Percentiles rank a stretch among this genome's conserved stretches.
phyloP scores from a whole-genome alignment of 192 early-diverging fungal species.

The Coemansia sp. region DNA sequence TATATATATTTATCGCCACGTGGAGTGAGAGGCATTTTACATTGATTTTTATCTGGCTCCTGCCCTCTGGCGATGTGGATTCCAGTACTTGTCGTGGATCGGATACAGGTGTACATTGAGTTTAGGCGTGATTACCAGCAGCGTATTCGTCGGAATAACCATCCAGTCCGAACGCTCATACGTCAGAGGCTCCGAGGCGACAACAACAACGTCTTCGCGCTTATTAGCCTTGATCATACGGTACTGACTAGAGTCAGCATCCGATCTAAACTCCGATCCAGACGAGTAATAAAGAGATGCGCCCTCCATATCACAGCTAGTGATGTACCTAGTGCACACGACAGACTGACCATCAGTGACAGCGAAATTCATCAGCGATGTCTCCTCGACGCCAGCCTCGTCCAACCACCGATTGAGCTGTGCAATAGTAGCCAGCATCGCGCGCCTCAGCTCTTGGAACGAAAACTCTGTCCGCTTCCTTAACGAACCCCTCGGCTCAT shows the following conservation, averaged over 20 bases:
- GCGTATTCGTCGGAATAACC: constrained; percentile 75
- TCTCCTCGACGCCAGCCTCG: constrained; percentile 65
- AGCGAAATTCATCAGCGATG: constrained; percentile 79
- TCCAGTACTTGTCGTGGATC: constrained; percentile 71
- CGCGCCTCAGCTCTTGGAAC: constrained; percentile 64
- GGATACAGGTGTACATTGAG: constrained; percentile 77
- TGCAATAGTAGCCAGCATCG: constrained; percentile 78
- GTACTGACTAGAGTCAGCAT: constrained; percentile 68
- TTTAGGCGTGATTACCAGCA: constrained; percentile 77
- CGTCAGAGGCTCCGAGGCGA: constrained; percentile 81
- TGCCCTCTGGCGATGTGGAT: constrained; percentile 24
- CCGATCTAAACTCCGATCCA: constrained; percentile 66
- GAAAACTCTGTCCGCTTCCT: constrained; percentile 58
- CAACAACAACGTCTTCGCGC: constrained; percentile 81
- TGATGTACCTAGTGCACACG: constrained; percentile 79
- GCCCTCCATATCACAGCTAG: constrained; percentile 67
- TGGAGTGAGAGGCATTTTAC: neutral
- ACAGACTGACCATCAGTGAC: constrained; percentile 80
- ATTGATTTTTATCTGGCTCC: neutral
- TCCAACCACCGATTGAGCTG: constrained; percentile 74
- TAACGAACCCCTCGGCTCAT: constrained; percentile 27
- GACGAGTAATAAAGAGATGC: constrained; percentile 82
- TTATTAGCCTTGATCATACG: constrained; percentile 69
- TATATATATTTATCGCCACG: neutral
- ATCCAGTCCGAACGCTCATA: constrained; percentile 83